Conservation (phyloP, 192 early-diverging fungal species). For the Coemansia sp. region DNA sequence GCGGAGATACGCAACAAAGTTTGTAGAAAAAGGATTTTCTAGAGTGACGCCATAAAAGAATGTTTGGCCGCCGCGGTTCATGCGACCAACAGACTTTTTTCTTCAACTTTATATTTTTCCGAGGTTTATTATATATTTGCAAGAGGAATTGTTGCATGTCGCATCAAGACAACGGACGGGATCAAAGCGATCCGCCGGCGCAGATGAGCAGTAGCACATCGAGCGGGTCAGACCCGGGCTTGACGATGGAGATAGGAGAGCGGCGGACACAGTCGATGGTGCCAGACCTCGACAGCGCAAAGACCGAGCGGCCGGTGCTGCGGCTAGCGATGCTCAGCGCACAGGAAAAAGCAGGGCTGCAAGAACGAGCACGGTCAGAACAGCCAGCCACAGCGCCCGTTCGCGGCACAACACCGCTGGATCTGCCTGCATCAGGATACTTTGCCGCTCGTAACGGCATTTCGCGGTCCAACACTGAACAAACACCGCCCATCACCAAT, state of each 20-base stretch:
- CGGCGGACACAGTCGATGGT: conserved; percentile 16
- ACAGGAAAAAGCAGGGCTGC: conserved; percentile 14
- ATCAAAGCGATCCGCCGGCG: background rate
- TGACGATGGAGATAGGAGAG: background rate
- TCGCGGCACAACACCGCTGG: conserved; percentile 6
- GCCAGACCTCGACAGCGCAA: conserved; percentile 7
- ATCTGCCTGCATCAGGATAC: conserved; percentile 42
- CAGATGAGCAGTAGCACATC: conserved; percentile 4
- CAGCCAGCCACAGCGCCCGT: conserved; percentile 39
- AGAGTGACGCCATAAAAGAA: too few species aligned
- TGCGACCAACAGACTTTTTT: too few species aligned
- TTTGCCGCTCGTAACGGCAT: conserved; percentile 39
- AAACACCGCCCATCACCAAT: conserved; percentile 1
- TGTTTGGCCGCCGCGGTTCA: too few species aligned
- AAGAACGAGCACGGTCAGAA: conserved; percentile 5
- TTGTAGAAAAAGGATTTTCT: too few species aligned
- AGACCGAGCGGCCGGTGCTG: conserved; percentile 20
- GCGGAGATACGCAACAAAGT: too few species aligned
- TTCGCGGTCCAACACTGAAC: conserved; percentile 9
- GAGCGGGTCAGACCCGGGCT: conserved; percentile 9
- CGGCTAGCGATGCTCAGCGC: conserved; percentile 44
- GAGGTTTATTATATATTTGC: too few species aligned
- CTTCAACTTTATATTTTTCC: too few species aligned
- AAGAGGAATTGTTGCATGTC: background rate
- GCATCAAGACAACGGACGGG: background rate